phyloP scores from a whole-genome alignment of 176 grass and related monocot genomes.

The Triticum urartu region DNA sequence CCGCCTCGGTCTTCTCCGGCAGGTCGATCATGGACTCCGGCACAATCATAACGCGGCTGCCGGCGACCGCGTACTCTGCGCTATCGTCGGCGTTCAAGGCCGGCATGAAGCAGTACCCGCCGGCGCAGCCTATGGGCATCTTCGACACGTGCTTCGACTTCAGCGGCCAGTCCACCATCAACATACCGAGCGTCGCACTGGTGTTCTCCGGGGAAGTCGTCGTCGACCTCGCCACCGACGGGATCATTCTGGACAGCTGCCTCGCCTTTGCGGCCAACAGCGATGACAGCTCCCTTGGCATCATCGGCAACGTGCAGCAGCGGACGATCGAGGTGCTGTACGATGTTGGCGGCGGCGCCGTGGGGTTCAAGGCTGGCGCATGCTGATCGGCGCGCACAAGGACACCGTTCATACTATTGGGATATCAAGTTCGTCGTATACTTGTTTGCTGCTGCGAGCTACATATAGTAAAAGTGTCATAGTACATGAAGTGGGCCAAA shows the following conservation, averaged over 20 bases:
- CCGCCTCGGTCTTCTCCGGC: conserved; percentile 34
- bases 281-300: neutral
- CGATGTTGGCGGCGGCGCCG: too few relatives aligned
- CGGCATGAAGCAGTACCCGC: conserved; percentile 40
- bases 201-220: conserved; percentile 15
- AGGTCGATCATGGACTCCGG: conserved; percentile 59
- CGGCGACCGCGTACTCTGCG: conserved; percentile 50
- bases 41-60: conserved; percentile 52
- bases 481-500: too few relatives aligned
- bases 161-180: neutral
- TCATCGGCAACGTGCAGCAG: conserved; percentile 74
- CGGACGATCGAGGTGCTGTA: too few relatives aligned
- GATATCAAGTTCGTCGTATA: too few relatives aligned
- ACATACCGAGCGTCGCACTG: conserved; percentile 30
- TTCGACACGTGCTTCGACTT: conserved; percentile 64
- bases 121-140: neutral
- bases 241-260: conserved; percentile 45
- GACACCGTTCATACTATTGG: too few relatives aligned
- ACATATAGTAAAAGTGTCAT: too few relatives aligned
- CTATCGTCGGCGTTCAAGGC: conserved; percentile 50
- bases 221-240: conserved; percentile 32
- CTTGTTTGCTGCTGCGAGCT: too few relatives aligned
- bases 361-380: too few relatives aligned
- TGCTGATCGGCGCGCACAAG: too few relatives aligned
- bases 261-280: conserved; percentile 53